phyloP scores from a whole-genome alignment of 1,139 yeast species.

The Sugiyamaella neomexicana region DNA sequence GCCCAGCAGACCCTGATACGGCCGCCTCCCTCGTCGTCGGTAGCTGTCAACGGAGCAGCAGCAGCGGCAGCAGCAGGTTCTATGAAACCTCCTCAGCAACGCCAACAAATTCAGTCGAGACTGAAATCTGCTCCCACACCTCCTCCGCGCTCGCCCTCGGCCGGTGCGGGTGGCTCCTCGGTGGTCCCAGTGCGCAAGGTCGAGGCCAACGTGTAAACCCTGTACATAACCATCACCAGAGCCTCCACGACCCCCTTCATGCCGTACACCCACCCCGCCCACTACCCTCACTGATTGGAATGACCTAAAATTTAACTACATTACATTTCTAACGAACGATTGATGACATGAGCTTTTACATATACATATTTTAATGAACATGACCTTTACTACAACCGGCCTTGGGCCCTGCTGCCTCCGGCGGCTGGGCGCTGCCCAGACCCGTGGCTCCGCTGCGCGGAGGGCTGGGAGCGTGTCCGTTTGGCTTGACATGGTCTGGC shows the following conservation, averaged over 20 bases:
- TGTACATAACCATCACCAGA: too few species aligned
- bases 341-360: conserved; percentile 18
- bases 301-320: conserved; percentile 8
- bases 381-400: background rate
- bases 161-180: background rate
- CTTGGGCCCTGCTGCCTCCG: conserved; percentile 1
- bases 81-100: conserved; percentile 5
- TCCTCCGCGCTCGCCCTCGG: conserved; percentile 10
- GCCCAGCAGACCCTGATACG: conserved; percentile 30
- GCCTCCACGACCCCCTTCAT: background rate
- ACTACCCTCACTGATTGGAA: conserved; percentile 1
- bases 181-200: conserved; percentile 18
- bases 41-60: conserved; percentile 2
- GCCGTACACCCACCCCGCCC: background rate
- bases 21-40: conserved; percentile 20
- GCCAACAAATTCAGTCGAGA: conserved; percentile 4
- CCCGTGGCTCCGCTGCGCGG: background rate
- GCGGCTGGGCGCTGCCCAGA: conserved; percentile 10
- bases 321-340: conserved; percentile 15
- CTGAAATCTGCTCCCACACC: conserved; percentile 7
- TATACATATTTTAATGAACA: conserved; percentile 16
- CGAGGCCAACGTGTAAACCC: conserved; percentile 19
- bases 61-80: too few species aligned
- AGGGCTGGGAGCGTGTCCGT: background rate
- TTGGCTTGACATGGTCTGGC: background rate